These are phyloP conservation scores for Yamadazyma laniorum DNA, from an alignment of 805 yeast genomes.

Conservation along the genomic window DNA sequence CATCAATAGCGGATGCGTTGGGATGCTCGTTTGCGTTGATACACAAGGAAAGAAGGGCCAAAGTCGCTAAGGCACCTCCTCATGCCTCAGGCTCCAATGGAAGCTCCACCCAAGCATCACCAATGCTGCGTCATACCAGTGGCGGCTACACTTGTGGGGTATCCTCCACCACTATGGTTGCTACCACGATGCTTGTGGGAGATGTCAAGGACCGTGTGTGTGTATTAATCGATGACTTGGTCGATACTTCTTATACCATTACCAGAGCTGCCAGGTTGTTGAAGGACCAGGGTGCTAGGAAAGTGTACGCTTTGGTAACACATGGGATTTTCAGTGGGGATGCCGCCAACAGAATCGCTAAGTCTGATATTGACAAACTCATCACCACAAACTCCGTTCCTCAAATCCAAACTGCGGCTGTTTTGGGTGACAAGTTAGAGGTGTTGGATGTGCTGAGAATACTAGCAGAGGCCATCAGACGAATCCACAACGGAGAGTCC, in stretches of 20 bases:
- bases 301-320: conserved; percentile 83
- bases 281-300: conserved; percentile 89
- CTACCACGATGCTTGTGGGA: conserved; percentile 95
- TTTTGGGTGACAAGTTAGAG: conserved; percentile 55
- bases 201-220: conserved; percentile 85
- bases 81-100: conserved; percentile 17
- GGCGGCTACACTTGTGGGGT: neutral
- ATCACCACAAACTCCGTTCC: conserved; percentile 92
- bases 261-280: conserved; percentile 88
- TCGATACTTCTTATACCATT: conserved; percentile 90
- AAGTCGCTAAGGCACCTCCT: conserved; percentile 35
- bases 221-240: conserved; percentile 88
- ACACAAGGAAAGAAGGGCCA: conserved; percentile 83
- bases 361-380: conserved; percentile 74
- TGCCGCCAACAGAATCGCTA: conserved; percentile 68
- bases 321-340: conserved; percentile 94
- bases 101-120: conserved; percentile 16
- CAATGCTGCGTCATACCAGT: conserved; percentile 9
- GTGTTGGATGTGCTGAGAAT: conserved; percentile 85
- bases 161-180: conserved; percentile 39
- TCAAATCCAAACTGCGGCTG: conserved; percentile 57
- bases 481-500: conserved; percentile 96
- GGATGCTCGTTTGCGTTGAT: conserved; percentile 90
- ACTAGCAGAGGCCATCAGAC: conserved; percentile 91
- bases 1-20: conserved; percentile 86